Conservation (phyloP, 2,329 filamentous ascomycete species). For the Curvularia hawaiiensis region DNA sequence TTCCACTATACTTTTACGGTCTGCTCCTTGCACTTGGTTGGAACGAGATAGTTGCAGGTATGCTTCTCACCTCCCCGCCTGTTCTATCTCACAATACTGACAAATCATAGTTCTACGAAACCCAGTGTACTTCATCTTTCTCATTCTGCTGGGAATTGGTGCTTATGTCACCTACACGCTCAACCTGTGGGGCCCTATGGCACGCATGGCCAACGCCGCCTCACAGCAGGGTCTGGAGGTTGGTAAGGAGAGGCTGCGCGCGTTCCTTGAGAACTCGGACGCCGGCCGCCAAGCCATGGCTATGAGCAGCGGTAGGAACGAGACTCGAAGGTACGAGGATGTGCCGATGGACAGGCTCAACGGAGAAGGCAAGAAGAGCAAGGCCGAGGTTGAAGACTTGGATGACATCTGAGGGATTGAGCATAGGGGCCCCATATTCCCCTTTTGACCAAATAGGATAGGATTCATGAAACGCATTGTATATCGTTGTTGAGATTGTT, state of each 20-base stretch:
- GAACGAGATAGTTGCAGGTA: conserved; percentile 96
- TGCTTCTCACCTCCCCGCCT: conserved; percentile 46
- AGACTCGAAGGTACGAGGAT: conserved; percentile 25
- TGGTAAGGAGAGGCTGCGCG: conserved; percentile 86
- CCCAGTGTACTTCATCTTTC: conserved; percentile 87
- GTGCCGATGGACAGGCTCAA: conserved; percentile 49
- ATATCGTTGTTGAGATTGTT: neutral
- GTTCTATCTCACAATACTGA: conserved; percentile 9
- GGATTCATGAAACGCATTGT: conserved; percentile 1
- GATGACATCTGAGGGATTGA: conserved; percentile 41
- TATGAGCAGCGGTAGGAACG: conserved; percentile 55
- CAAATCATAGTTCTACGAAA: conserved; percentile 78
- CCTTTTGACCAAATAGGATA: conserved; percentile 2
- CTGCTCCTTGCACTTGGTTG: conserved; percentile 90
- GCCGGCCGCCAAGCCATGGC: conserved; percentile 81
- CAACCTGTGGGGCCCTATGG: conserved; percentile 93
- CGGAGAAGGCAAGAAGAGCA: conserved; percentile 51
- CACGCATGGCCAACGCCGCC: conserved; percentile 93
- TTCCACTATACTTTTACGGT: conserved; percentile 94
- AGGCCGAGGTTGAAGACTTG: conserved; percentile 37
- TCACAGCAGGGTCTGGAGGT: conserved; percentile 85
- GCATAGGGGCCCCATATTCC: neutral
- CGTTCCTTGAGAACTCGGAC: conserved; percentile 88
- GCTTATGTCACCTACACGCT: conserved; percentile 91
- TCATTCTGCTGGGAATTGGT: conserved; percentile 75